A percentile compares a stretch with the other conserved stretches of the same genome.
Evolutionary conservation across 768 basidiomycete genomes (phyloP).

Genomic region (Coprinellus micaceus): DNA sequence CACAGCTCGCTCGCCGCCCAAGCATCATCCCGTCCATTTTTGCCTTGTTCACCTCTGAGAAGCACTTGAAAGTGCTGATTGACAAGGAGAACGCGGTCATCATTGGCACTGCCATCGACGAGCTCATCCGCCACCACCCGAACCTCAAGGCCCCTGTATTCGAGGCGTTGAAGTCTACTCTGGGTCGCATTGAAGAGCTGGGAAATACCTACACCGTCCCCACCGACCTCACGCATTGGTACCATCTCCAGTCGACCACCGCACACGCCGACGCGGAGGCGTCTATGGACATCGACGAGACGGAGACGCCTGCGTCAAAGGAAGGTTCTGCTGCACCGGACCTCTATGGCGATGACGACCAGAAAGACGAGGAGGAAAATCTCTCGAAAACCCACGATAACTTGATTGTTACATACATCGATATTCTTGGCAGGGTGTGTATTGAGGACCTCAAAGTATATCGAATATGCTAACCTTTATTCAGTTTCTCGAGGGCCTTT

Average conservation of each 20-base stretch:
- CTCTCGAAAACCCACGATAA: slow-evolving; percentile 64
- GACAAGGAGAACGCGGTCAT: slow-evolving; percentile 92
- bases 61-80: slow-evolving; percentile 75
- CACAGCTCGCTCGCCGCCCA: slow-evolving; percentile 72
- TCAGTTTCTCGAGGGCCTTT: slow-evolving; percentile 93
- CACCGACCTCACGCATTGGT: slow-evolving; percentile 63
- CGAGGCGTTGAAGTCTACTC: slow-evolving; percentile 64
- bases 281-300: slow-evolving; percentile 46
- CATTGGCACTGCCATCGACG: slow-evolving; percentile 88
- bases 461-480: slow-evolving; percentile 4
- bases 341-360: slow-evolving; percentile 16
- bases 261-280: slow-evolving; percentile 33
- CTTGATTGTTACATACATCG: slow-evolving; percentile 70
- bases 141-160: slow-evolving; percentile 77
- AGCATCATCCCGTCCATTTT: slow-evolving; percentile 84
- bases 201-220: slow-evolving; percentile 59
- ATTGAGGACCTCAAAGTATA: not conserved
- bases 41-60: slow-evolving; percentile 80
- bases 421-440: slow-evolving; percentile 72
- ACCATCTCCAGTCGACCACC: slow-evolving; percentile 43
- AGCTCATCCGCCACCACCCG: slow-evolving; percentile 95
- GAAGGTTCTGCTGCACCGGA: slow-evolving; percentile 9
- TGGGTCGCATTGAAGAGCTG: slow-evolving; percentile 71
- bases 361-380: slow-evolving; percentile 24
- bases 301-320: slow-evolving; percentile 14